Evolutionary conservation across 2,329 filamentous ascomycete species (phyloP), one percentile per base, ranked within the genome.

Genomic region (Ophiostoma populinum): DNA sequence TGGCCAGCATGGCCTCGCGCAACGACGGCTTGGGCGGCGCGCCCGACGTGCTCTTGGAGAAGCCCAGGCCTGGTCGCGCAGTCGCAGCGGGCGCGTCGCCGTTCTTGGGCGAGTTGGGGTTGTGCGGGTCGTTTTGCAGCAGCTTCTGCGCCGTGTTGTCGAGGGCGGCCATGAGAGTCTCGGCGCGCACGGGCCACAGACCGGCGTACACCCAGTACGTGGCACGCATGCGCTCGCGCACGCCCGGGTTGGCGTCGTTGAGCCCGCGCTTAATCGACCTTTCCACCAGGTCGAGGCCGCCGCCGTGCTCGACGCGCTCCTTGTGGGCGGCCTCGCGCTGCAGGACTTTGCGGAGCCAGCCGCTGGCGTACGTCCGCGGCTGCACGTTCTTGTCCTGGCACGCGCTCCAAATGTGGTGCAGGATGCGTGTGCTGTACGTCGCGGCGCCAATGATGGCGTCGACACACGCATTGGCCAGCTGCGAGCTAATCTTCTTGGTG

Each of bases 341-440:
- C 25, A 98, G 58, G 15, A 95, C 55, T 1, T 78, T 92, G 54
- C 76, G 80, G 20, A 95, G 58, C 90, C 90, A 98, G 7, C 69
- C 75, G 2, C 79, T 65, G 2, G 76, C 78, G 53, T 77, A 92
- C 2, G 71, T 70, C 41, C 90, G 74, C 12, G 86, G 78, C 49
- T 90, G 80, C 3, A 86, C 77, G 49, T 94, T 95, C 61, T 94
- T 95, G 59, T 98, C 87, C 51, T 92, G 79, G 42, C 71, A 79
- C 17, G 87, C 86, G 36, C 62, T 59, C 61, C 75, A 80, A 32
- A 95, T 63, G 48, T 95, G 87, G 52, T 92, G 80, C 63, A 94
- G 68, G 42, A 94, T 65, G 19, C 85, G 77, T 40, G 65, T 61
- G 42, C 68, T 86, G 56, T 87, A 95, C 0, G 85, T 77, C 20